A percentile compares a stretch with the other conserved stretches of the same genome.
Conservation (phyloP, 2,329 filamentous ascomycete species). For the Alternaria alternata region DNA sequence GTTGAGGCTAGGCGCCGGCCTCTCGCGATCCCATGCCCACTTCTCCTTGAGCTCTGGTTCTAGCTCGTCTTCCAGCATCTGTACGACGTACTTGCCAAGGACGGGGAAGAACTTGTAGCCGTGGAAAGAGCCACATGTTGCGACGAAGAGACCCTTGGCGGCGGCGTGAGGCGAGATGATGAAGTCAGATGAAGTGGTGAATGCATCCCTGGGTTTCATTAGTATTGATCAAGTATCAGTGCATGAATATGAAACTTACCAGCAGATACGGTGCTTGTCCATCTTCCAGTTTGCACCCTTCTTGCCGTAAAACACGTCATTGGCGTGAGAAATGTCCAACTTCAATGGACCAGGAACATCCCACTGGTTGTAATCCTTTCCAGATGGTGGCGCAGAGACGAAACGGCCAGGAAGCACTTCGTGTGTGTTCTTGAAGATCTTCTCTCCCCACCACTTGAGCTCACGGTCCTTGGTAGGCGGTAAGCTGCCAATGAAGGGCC, state of each 20-base stretch:
- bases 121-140: constrained; percentile 68
- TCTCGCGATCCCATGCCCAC: constrained; percentile 68
- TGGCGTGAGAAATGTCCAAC: constrained; percentile 66
- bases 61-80: constrained; percentile 56
- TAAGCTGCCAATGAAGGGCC: constrained; percentile 44
- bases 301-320: constrained; percentile 67
- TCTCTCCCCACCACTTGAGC: constrained; percentile 47
- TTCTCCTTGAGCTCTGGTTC: constrained; percentile 64
- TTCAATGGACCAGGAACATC: constrained; percentile 64
- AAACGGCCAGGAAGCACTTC: constrained; percentile 57
- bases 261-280: constrained; percentile 71
- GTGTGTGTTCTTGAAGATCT: constrained; percentile 48
- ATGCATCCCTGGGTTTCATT: constrained; percentile 65
- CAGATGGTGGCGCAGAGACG: constrained; percentile 65
- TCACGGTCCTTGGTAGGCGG: constrained; percentile 46
- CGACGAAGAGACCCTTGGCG: constrained; percentile 61
- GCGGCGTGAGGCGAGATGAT: constrained; percentile 61
- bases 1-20: constrained; percentile 61
- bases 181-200: constrained; percentile 65
- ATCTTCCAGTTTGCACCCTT: constrained; percentile 65
- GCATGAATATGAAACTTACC: constrained; percentile 53
- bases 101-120: constrained; percentile 69
- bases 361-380: constrained; percentile 69
- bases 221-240: neutral
- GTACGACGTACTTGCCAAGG: constrained; percentile 63